Evolutionary conservation across 805 yeast species (phyloP), one percentile per base, ranked within the genome.

Genomic region (Wickerhamomyces subpelliculosus): DNA sequence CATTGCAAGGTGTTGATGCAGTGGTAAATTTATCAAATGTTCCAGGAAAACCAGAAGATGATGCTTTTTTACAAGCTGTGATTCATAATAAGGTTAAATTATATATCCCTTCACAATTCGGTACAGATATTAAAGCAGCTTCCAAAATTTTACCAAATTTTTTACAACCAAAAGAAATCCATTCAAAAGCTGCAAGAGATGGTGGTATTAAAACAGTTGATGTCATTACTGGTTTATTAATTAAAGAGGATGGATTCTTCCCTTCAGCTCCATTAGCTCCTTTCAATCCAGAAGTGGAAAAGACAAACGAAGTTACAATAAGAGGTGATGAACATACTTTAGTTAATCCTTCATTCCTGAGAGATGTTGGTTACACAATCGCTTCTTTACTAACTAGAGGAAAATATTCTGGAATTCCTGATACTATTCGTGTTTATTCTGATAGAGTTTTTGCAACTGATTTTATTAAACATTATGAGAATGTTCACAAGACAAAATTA

Each of bases 81-180:
- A 56, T 50, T 23, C n/a, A n/a, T n/a, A 64, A 62, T 36, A 68
- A 70, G 44, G 74, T 76, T 35, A 69, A 70, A 50, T 51, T 75
- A 25, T 78, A 66, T 58, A 68, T 77, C 45, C 81, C 83, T 24
- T 70, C 80, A 3, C 83, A 77, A 48, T 79, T 72, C 47, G 87
- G 85, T 29, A 48, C 63, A 18, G 76, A 75, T 38, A 35, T 67
- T 14, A 51, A 45, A 3, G 58, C 51, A 8, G 53, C 54, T 17
- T 47, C 47, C 4, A 41, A 46, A 17, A 28, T 37, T 18, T 52
- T 64, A 18, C 70, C 75, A 7, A 63, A 61, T 1, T 58, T 71
- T 39, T 38, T 57, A 5, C 48, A 34, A 2, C 11, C 40, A 16
- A 73, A 73, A 51, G 32, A 51, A 1, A 48, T 39, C 2, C 75